Conservation (phyloP, 116 monocot genomes). For the Trichopus zeylanicus region DNA sequence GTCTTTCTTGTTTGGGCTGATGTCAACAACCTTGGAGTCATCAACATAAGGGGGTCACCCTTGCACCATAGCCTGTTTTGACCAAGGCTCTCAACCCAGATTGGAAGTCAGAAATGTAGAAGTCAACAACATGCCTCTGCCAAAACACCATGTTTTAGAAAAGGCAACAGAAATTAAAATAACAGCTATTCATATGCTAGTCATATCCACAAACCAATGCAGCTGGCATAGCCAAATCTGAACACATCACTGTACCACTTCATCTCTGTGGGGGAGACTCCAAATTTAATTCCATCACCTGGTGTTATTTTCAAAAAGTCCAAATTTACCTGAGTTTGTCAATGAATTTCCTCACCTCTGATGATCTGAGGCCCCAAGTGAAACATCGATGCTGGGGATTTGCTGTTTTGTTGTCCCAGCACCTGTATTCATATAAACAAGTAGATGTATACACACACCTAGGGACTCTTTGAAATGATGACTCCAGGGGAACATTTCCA, state of each 20-base stretch:
- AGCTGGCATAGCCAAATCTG: too few relatives aligned
- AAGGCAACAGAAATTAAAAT: too few relatives aligned
- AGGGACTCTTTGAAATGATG: conserved; percentile 56
- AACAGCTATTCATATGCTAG: too few relatives aligned
- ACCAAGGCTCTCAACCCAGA: conserved; percentile 84
- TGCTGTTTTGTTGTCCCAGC: conserved; percentile 71
- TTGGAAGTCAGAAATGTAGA: conserved; percentile 93
- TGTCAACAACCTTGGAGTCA: conserved; percentile 54
- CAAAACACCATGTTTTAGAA: background rate
- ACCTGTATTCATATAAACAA: conserved; percentile 62
- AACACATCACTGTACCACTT: too few relatives aligned
- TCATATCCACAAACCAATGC: too few relatives aligned
- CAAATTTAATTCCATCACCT: too few relatives aligned
- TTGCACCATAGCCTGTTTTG: conserved; percentile 79
- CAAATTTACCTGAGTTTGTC: too few relatives aligned
- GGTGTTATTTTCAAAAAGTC: too few relatives aligned
- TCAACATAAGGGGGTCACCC: conserved; percentile 82
- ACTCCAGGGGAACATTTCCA: conserved; percentile 71
- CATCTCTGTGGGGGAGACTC: too few relatives aligned
- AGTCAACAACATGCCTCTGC: conserved; percentile 83
- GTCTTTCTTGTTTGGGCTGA: conserved; percentile 64
- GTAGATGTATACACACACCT: conserved; percentile 73
- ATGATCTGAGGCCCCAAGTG: conserved; percentile 68
- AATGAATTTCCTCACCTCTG: conserved; percentile 33
- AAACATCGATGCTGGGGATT: conserved; percentile 57